phyloP scores from a whole-genome alignment of 805 yeast genomes.

The Ogataea siamensis region DNA sequence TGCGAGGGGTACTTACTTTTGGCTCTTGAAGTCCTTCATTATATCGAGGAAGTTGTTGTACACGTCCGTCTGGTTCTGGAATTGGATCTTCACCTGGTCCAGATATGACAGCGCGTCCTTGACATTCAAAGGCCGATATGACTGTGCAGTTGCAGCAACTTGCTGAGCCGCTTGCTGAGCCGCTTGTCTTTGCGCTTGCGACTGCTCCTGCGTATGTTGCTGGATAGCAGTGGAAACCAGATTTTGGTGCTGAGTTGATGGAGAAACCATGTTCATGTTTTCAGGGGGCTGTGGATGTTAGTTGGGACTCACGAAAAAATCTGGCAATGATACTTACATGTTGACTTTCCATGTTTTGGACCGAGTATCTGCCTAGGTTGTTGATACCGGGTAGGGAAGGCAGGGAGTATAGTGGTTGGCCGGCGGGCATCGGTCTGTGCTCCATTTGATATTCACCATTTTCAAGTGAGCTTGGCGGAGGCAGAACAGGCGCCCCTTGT shows the following conservation, averaged over 20 bases:
- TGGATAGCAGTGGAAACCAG: conserved; percentile 19
- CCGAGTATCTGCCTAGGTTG: conserved; percentile 46
- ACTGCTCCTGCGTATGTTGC: conserved; percentile 26
- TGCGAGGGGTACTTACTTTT: conserved; percentile 48
- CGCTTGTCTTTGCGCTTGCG: conserved; percentile 21
- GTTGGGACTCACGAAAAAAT: conserved; percentile 15
- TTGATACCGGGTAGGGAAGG: conserved; percentile 53
- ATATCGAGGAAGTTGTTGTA: conserved; percentile 95
- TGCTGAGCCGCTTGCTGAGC: conserved; percentile 24
- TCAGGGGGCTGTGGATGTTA: conserved; percentile 24
- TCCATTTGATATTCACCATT: conserved; percentile 37
- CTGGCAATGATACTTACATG: conserved; percentile 30
- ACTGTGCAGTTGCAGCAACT: conserved; percentile 27
- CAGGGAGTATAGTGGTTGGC: conserved; percentile 48
- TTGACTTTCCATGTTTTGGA: conserved; percentile 44
- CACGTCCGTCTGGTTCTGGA: conserved; percentile 89
- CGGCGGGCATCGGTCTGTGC: conserved; percentile 23
- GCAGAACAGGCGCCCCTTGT: conserved; percentile 51
- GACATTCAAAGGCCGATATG: conserved; percentile 83
- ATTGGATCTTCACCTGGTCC: conserved; percentile 93
- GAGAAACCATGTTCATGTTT: conserved; percentile 28
- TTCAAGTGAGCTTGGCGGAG: conserved; percentile 53
- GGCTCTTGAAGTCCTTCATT: conserved; percentile 98
- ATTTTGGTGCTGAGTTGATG: conserved; percentile 18
- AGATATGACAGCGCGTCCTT: conserved; percentile 93